phyloP scores from a whole-genome alignment of 192 early-diverging fungal species.

The Rhizophagus clarus region DNA sequence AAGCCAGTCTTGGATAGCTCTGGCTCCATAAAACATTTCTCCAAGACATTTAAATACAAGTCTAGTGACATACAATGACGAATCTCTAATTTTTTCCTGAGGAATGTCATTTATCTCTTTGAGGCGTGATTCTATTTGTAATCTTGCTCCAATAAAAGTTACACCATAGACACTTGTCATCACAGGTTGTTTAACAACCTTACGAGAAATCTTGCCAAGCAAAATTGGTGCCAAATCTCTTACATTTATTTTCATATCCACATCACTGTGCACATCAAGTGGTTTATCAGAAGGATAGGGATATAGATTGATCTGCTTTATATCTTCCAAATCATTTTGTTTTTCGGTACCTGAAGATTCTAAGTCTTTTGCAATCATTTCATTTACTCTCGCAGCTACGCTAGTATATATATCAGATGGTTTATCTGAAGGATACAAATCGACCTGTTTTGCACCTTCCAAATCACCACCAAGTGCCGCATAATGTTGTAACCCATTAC shows the following conservation, averaged over 20 bases:
- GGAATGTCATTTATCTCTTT: constrained; percentile 76
- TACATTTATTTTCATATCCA: no score
- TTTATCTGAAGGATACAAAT: constrained; percentile 77
- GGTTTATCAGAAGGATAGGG: no score
- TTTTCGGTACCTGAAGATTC: constrained; percentile 34
- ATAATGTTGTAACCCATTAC: constrained; percentile 98
- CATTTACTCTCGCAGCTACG: constrained; percentile 76
- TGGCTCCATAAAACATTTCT: constrained; percentile 88
- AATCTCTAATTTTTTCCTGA: constrained; percentile 60
- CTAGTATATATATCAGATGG: constrained; percentile 94
- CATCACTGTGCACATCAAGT: no score
- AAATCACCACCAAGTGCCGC: constrained; percentile 94
- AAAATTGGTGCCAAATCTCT: constrained; percentile 61
- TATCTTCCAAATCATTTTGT: not conserved
- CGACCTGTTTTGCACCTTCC: constrained; percentile 86
- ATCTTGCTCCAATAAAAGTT: constrained; percentile 89
- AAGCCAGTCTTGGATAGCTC: constrained; percentile 92
- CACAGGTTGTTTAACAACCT: constrained; percentile 98
- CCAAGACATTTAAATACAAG: constrained; percentile 85
- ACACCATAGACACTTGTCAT: constrained; percentile 99
- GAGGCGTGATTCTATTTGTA: constrained; percentile 84
- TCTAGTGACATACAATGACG: constrained; percentile 75
- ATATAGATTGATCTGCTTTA: no score
- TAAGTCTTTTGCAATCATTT: constrained; percentile 65
- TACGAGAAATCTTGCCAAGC: constrained; percentile 75